Base-by-base conservation (phyloP, 495 filamentous ascomycete species). In the Annulohypoxylon stygium region DNA sequence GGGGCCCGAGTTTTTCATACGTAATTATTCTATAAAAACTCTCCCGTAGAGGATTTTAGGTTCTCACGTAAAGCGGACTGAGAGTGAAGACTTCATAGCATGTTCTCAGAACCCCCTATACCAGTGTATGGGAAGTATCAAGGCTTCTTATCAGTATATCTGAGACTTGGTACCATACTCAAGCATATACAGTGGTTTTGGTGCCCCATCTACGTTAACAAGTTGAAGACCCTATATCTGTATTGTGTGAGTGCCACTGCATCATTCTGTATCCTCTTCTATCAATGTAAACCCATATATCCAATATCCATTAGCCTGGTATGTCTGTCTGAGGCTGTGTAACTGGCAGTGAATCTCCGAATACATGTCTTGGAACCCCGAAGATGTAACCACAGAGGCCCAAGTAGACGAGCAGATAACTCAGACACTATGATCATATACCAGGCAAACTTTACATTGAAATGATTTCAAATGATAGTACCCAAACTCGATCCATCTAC, bases 291-390 rank as follows among this genome's bases (percentile, higher is more conserved):
- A 54, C 50, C 50, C 3, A 11, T 11, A 33, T 18, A 36, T 5
- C 10, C 20, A 4, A 6, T 30, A n/a, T 8, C 12, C 16, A 34
- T 12, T 14, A 36, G 53, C 26, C 23, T 25, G 10, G 18, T 26
- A 30, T 26, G 48, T 43, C 8, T 39, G 18, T 25, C 10, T 23
- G 20, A 53, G 20, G 23, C 10, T 26, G 26, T 36, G 26, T 34
- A 16, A 55, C 53, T 5, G 16, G 12, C 20, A 36, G 36, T 55
- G 26, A 36, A 55, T n/a, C 53, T 18, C 26, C 53, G 50, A 54
- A 23, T 3, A 25, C 14, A 26, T 53, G 25, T 54, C 51, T 16
- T 36, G 26, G 8, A 36, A 55, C 4, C 4, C 14, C 30, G 14
- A 55, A 36, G 12, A 33, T 18, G 34, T 55, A n/a, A 18, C 16